Evolutionary conservation across 2,329 filamentous ascomycete species (phyloP).

Genomic region (Bipolaris oryzae): DNA sequence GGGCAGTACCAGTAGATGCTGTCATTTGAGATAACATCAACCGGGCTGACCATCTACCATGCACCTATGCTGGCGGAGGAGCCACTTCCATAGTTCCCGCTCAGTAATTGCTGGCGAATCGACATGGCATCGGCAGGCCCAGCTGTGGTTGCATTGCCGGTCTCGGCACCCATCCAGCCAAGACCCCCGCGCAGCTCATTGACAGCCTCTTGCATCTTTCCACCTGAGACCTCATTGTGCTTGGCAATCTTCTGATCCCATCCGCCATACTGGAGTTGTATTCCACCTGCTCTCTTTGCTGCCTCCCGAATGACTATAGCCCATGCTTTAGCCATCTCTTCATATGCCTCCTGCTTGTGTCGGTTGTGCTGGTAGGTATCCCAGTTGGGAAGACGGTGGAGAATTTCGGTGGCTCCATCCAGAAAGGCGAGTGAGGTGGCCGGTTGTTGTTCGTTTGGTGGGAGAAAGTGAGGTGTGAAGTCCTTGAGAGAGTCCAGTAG

Average conservation of each 20-base stretch:
- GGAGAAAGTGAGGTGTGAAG: slow-evolving; percentile 94
- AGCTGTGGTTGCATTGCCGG: slow-evolving; percentile 25
- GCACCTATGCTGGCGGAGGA: slow-evolving; percentile 62
- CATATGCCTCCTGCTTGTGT: slow-evolving; percentile 94
- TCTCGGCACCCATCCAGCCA: slow-evolving; percentile 72
- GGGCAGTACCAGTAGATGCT: background rate
- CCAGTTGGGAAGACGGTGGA: slow-evolving; percentile 90
- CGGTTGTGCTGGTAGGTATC: slow-evolving; percentile 85
- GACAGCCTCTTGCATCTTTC: slow-evolving; percentile 79
- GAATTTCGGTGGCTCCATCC: slow-evolving; percentile 85
- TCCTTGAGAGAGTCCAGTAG: slow-evolving; percentile 90
- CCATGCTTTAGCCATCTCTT: slow-evolving; percentile 95
- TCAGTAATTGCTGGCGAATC: slow-evolving; percentile 57
- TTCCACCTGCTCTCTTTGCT: slow-evolving; percentile 87
- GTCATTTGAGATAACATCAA: background rate
- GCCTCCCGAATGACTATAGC: slow-evolving; percentile 88
- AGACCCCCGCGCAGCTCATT: slow-evolving; percentile 75
- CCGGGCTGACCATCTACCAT: slow-evolving; percentile 52
- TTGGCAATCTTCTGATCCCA: slow-evolving; percentile 89
- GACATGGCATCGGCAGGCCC: slow-evolving; percentile 41
- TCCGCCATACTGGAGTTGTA: slow-evolving; percentile 83
- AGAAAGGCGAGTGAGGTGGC: slow-evolving; percentile 84
- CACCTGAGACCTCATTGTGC: slow-evolving; percentile 86
- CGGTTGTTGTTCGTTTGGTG: slow-evolving; percentile 85
- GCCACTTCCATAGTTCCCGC: slow-evolving; percentile 62